phyloP scores from a whole-genome alignment of 176 grass and related monocot species.

The Zea luxurians region DNA sequence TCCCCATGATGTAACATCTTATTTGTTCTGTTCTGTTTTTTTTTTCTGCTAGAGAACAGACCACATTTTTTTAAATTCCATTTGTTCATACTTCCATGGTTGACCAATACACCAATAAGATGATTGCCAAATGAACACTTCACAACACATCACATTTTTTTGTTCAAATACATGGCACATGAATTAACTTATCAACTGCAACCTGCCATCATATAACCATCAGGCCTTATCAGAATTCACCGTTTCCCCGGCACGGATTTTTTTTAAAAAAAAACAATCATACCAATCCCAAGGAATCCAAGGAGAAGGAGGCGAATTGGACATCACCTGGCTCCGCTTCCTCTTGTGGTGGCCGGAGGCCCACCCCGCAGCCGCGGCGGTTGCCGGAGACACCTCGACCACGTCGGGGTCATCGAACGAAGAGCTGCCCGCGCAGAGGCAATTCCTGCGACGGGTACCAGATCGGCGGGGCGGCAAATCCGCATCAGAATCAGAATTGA shows the following conservation, averaged over 20 bases:
- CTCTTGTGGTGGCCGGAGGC: slow-evolving; percentile 57
- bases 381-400: slow-evolving; percentile 52
- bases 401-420: slow-evolving; percentile 61
- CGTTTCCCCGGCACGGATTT: background rate
- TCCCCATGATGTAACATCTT: no score
- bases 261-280: background rate
- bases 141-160: background rate
- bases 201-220: background rate
- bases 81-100: background rate
- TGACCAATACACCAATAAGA: slow-evolving; percentile 1
- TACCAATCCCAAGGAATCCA: background rate
- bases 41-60: background rate
- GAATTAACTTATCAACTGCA: slow-evolving; percentile 2
- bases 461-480: background rate
- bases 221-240: background rate
- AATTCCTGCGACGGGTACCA: slow-evolving; percentile 30
- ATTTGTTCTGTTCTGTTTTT: no score
- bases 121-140: background rate
- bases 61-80: background rate
- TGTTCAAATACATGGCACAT: background rate
- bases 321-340: slow-evolving; percentile 59
- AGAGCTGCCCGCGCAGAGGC: slow-evolving; percentile 48
- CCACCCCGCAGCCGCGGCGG: slow-evolving; percentile 47
- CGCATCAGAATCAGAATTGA: slow-evolving; percentile 21
- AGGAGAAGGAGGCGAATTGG: background rate